Conservation (phyloP, 148 eudicot species). For the Camellia granthamiana region DNA sequence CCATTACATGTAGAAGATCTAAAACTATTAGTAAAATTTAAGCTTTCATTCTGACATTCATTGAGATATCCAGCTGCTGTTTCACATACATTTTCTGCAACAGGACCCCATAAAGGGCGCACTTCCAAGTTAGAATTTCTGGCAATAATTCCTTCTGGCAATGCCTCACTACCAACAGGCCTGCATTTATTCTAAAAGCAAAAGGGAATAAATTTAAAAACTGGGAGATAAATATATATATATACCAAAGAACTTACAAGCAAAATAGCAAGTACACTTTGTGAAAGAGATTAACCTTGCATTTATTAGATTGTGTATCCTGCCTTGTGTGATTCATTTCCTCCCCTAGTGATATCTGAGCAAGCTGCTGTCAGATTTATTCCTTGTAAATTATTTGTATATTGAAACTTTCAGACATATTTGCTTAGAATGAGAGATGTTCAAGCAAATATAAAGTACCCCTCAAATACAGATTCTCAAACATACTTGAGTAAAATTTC, state of each 20-base stretch:
- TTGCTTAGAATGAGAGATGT: not conserved
- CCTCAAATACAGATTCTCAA: not conserved
- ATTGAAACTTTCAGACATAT: not conserved
- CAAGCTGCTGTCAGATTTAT: slow-evolving; percentile 16
- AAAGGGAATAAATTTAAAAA: slow-evolving; percentile 18
- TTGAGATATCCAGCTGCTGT: not conserved
- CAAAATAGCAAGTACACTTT: not conserved
- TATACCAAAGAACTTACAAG: not conserved
- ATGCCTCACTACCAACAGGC: slow-evolving; percentile 58
- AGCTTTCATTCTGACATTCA: not conserved
- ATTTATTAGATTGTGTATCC: slow-evolving; percentile 23
- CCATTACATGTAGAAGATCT: not conserved
- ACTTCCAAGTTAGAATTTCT: slow-evolving; percentile 66
- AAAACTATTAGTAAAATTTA: too few relatives aligned
- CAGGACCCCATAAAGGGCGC: slow-evolving; percentile 62
- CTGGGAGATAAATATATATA: not conserved
- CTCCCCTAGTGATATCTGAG: slow-evolving; percentile 43
- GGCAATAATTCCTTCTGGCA: slow-evolving; percentile 73
- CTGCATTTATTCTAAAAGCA: slow-evolving; percentile 53
- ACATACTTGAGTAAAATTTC: not conserved
- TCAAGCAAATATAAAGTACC: not conserved
- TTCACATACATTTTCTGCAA: slow-evolving; percentile 29
- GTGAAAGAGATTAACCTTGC: slow-evolving; percentile 43
- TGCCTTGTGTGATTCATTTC: slow-evolving; percentile 19
- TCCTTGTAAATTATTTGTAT: not conserved